Evolutionary conservation across 1,139 yeast species (phyloP).

Genomic region (Pichia sp.): DNA sequence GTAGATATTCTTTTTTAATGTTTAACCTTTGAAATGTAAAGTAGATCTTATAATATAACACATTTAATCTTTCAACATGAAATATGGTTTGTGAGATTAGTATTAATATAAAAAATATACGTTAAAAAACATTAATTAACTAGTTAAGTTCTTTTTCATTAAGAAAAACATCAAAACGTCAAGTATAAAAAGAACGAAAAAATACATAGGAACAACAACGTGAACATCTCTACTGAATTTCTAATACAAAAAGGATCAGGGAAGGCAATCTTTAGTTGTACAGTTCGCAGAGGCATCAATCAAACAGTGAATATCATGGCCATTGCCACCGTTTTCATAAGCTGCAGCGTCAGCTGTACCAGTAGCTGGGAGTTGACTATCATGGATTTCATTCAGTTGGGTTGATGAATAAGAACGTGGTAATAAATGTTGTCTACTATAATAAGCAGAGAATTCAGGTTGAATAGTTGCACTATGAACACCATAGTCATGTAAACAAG

Average conservation of each 20-base stretch:
- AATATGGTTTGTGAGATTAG: not conserved
- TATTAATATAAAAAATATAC: not conserved
- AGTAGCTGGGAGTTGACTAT: not conserved
- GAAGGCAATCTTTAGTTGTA: conserved; percentile 36
- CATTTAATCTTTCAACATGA: not conserved
- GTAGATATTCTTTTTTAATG: not conserved
- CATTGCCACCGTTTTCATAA: not conserved
- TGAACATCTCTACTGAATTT: no score
- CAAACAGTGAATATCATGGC: conserved; percentile 30
- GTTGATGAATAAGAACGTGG: conserved; percentile 26
- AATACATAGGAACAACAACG: conserved; percentile 20
- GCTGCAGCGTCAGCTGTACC: not conserved
- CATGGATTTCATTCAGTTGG: conserved; percentile 1
- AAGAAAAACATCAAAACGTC: not conserved
- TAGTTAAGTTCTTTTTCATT: not conserved
- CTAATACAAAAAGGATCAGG: not conserved
- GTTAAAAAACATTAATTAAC: not conserved
- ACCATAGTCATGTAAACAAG: conserved; percentile 74
- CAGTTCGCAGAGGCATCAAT: conserved; percentile 43
- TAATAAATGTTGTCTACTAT: conserved; percentile 24
- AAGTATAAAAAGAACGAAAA: not conserved
- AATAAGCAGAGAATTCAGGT: conserved; percentile 58
- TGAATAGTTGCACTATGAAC: conserved; percentile 93
- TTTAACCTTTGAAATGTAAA: not conserved
- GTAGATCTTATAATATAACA: no score